Evolutionary conservation across 148 eudicot species (phyloP).

Genomic region (Nepenthes gracilis): DNA sequence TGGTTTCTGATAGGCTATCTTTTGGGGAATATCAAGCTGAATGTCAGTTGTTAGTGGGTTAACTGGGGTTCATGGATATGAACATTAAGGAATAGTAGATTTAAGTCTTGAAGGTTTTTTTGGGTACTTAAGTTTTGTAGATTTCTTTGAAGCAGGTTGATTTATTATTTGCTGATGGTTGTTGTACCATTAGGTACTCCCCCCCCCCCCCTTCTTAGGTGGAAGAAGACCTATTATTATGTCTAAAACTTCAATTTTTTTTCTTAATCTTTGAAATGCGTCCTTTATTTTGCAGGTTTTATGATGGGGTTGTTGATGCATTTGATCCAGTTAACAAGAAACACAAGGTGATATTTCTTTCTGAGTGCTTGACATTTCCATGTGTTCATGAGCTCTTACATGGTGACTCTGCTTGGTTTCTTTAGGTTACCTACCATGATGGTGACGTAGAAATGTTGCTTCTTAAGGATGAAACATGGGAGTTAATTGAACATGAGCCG

Average conservation of each 20-base stretch:
- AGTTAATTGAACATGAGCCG: constrained; percentile 17
- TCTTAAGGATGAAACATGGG: constrained; percentile 45
- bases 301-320: constrained; percentile 47
- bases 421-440: constrained; percentile 52
- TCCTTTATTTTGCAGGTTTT: constrained; percentile 39
- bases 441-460: constrained; percentile 56
- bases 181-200: too few species aligned
- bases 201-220: too few species aligned
- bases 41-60: too few species aligned
- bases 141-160: too few species aligned
- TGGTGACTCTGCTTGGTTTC: constrained; percentile 3
- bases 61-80: too few species aligned
- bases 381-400: constrained; percentile 5
- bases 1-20: too few species aligned
- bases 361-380: not conserved
- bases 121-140: too few species aligned
- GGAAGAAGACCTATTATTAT: not conserved
- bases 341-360: constrained; percentile 50
- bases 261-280: not conserved
- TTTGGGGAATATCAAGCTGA: too few species aligned
- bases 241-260: not conserved
- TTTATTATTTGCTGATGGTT: too few species aligned
- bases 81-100: too few species aligned
- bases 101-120: too few species aligned
- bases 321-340: constrained; percentile 36